Evolutionary conservation across 108 stramenopile species (phyloP).

Genomic region (Nannochloropsis salina): DNA sequence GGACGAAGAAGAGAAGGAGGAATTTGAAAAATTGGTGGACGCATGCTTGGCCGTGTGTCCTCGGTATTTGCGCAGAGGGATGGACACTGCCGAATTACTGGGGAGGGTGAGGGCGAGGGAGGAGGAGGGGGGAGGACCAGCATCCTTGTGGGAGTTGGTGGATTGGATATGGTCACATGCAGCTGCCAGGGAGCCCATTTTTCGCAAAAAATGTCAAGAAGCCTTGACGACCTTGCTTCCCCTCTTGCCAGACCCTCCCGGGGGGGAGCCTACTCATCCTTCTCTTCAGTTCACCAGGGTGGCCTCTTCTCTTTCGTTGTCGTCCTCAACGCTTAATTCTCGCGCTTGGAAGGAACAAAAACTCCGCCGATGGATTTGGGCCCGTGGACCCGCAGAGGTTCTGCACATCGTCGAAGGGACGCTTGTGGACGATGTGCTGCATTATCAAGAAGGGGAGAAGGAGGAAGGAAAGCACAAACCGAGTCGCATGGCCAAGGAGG

Average conservation of each 20-base stretch:
- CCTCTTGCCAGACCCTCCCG: neutral
- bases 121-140: constrained; percentile 27
- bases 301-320: neutral
- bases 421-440: neutral
- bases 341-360: neutral
- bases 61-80: neutral
- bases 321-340: neutral
- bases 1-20: constrained; percentile 26
- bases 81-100: constrained; percentile 36
- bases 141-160: constrained; percentile 30
- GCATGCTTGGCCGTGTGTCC: constrained; percentile 23
- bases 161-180: constrained; percentile 32
- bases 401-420: neutral
- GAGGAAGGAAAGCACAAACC: neutral
- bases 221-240: constrained; percentile 31
- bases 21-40: constrained; percentile 25
- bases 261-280: too few species aligned
- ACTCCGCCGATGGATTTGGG: neutral
- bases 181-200: constrained; percentile 31
- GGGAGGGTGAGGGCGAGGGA: neutral
- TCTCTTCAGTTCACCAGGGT: too few species aligned
- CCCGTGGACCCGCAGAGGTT: neutral
- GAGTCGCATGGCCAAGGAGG: neutral
- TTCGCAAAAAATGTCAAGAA: constrained; percentile 37
- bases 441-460: neutral